These are phyloP conservation scores for Penicillium verhagenii DNA, from an alignment of 495 filamentous ascomycete species.

Conservation along the genomic window DNA sequence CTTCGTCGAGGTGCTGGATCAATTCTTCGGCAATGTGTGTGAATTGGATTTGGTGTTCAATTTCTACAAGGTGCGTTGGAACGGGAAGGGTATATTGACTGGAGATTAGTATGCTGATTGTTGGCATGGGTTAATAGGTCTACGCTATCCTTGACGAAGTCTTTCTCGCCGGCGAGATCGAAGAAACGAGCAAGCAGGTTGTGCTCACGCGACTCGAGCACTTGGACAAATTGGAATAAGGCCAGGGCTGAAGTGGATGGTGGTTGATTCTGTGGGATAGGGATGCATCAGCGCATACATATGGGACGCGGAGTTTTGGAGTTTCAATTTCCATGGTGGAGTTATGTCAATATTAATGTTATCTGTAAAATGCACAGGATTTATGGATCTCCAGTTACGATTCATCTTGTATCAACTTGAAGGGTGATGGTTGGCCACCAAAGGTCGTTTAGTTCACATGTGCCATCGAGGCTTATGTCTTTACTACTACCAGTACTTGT, in stretches of 20 bases:
- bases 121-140: constrained; percentile 59
- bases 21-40: constrained; percentile 98
- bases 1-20: constrained; percentile 97
- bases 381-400: background rate
- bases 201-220: constrained; percentile 92
- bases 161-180: constrained; percentile 93
- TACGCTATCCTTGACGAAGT: constrained; percentile 99
- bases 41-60: constrained; percentile 99
- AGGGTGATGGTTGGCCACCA: no score
- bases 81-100: background rate
- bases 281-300: constrained; percentile 15
- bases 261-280: constrained; percentile 1
- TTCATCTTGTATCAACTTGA: background rate
- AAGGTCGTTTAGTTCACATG: no score
- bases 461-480: no score
- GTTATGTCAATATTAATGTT: background rate
- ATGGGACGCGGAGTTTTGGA: constrained; percentile 20
- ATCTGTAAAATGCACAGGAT: background rate
- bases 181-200: constrained; percentile 98
- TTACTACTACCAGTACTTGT: no score
- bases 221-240: constrained; percentile 90
- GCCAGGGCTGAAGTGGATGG: background rate
- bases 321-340: constrained; percentile 1
- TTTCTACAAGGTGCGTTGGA: constrained; percentile 72
- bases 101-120: constrained; percentile 1